A percentile compares a stretch with the other conserved stretches of the same genome.
phyloP scores from a whole-genome alignment of 148 eudicot species.

The Rhododendron molle region DNA sequence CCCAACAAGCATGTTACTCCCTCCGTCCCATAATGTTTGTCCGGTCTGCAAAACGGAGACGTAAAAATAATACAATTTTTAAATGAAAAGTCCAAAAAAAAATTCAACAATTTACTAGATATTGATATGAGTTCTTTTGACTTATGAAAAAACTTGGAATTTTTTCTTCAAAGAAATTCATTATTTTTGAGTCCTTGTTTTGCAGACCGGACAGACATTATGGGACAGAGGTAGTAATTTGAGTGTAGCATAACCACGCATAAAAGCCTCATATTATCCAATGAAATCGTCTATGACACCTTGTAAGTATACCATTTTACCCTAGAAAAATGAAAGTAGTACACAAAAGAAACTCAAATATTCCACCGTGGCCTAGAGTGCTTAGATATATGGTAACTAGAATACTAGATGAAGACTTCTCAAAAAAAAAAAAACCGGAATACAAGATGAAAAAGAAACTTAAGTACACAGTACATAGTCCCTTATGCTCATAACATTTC shows the following conservation, averaged over 20 bases:
- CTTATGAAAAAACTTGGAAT: too few relatives aligned
- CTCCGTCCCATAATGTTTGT: too few relatives aligned
- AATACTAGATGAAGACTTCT: neutral
- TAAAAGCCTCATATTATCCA: neutral
- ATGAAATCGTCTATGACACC: neutral
- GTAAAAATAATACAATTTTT: too few relatives aligned
- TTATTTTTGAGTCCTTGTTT: too few relatives aligned
- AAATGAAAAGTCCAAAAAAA: too few relatives aligned
- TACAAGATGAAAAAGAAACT: neutral
- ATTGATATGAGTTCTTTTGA: too few relatives aligned
- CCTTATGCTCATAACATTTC: too few relatives aligned
- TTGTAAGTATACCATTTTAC: neutral
- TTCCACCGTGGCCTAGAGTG: neutral
- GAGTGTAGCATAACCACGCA: neutral
- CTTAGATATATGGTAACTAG: neutral
- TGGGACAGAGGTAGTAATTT: neutral
- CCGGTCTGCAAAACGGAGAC: too few relatives aligned
- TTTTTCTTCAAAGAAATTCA: too few relatives aligned
- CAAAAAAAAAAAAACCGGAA: neutral
- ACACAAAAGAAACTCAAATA: neutral
- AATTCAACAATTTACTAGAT: too few relatives aligned
- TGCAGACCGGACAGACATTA: too few relatives aligned
- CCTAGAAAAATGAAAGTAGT: neutral
- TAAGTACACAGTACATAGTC: too few relatives aligned
- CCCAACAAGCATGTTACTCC: neutral